Evolutionary conservation across 108 stramenopile genomes (phyloP).

Genomic region (Cyclotella baltica): DNA sequence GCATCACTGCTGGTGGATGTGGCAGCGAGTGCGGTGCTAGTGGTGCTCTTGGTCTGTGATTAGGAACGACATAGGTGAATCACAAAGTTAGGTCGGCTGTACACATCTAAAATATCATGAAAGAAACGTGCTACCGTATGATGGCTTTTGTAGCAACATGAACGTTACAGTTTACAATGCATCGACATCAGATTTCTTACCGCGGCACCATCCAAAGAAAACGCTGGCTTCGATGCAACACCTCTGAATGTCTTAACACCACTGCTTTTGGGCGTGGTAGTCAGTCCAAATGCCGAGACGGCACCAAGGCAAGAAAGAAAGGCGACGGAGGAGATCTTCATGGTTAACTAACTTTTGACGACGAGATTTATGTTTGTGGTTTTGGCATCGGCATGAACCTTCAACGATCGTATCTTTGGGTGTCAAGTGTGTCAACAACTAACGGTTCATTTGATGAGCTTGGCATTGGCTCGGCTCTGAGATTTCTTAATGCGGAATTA

Average conservation of each 20-base stretch:
- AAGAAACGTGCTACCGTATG: background rate
- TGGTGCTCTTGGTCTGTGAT: background rate
- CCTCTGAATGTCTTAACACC: slow-evolving; percentile 30
- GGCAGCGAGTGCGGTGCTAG: slow-evolving; percentile 22
- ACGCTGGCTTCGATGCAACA: slow-evolving; percentile 21
- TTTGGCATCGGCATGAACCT: background rate
- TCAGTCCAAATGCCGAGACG: slow-evolving; percentile 73
- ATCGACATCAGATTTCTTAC: slow-evolving; percentile 1
- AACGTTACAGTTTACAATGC: background rate
- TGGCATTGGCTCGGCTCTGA: too few species aligned
- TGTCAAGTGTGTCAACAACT: background rate
- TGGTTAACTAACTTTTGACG: slow-evolving; percentile 28
- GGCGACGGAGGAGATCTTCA: slow-evolving; percentile 73
- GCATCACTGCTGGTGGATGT: slow-evolving; percentile 42
- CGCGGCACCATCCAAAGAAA: slow-evolving; percentile 44
- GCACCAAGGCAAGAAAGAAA: slow-evolving; percentile 61
- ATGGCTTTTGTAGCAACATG: background rate
- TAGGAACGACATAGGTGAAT: background rate
- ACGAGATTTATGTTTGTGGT: background rate
- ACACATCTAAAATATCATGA: too few species aligned
- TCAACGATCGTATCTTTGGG: background rate
- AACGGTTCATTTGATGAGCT: too few species aligned
- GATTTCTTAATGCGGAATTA: too few species aligned
- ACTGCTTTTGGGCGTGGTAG: slow-evolving; percentile 42
- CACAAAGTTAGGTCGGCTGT: background rate